Evolutionary conservation across 176 grass and related monocot genomes (phyloP).

Genomic region (Hordeum marinum): DNA sequence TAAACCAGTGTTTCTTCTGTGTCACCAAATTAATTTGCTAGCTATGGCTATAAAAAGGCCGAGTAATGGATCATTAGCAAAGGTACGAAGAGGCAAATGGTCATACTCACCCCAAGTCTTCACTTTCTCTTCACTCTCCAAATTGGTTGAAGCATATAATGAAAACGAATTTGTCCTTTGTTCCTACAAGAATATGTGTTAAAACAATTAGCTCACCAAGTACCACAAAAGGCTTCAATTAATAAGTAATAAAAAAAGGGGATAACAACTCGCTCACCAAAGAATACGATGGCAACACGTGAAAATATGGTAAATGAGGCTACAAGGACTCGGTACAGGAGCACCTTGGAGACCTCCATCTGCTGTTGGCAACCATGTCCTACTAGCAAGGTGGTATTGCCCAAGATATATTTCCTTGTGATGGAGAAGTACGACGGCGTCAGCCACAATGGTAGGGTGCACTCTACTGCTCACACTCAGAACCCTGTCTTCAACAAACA

Average conservation of each 20-base stretch:
- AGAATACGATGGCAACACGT: slow-evolving; percentile 10
- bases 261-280: background rate
- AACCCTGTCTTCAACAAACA: background rate
- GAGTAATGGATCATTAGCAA: background rate
- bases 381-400: background rate
- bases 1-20: background rate
- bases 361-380: background rate
- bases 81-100: background rate
- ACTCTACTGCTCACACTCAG: background rate
- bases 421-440: background rate
- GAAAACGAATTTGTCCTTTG: background rate
- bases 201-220: background rate
- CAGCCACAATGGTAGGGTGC: background rate
- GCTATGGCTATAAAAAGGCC: background rate
- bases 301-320: slow-evolving; percentile 19
- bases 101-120: background rate
- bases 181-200: slow-evolving; percentile 1
- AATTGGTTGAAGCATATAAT: background rate
- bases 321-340: background rate
- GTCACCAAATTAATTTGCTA: background rate
- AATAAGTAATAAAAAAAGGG: background rate
- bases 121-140: slow-evolving; percentile 14
- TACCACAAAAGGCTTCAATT: background rate
- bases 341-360: background rate
- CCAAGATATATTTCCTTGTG: background rate